Evolutionary conservation across 306 rosid genomes (phyloP), one percentile per base, ranked within the genome.

Genomic region (Castanea crenata): DNA sequence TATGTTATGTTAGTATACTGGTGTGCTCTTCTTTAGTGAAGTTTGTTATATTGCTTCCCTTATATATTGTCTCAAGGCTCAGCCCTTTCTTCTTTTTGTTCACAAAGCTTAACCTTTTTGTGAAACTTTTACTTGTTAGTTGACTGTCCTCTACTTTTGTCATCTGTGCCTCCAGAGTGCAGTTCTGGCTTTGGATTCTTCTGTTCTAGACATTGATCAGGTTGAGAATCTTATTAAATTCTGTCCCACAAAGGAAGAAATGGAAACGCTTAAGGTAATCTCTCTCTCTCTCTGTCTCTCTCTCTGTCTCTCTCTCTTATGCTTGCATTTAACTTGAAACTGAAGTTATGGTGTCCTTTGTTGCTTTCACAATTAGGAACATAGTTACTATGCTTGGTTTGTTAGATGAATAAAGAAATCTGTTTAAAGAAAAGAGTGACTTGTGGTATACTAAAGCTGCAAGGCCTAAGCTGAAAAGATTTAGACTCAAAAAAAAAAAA

Each of bases 161-260:
- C 49, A 9, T 65, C 11, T 76, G 29, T 63, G 31, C 38, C 78
- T 79, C 67, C 69, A 88, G 92, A 86, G 67, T 81, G 86, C 92
- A 74, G 88, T 88, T 88, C 84, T 88, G 69, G 92, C 90, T 13
- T 74, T 88, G 87, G 92, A 88, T 84, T 89, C 90, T 83, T 72
- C 92, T 73, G 80, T 82, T 78, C 88, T 89, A 12, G 88, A 86
- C 88, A 84, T 87, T 91, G 98, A 93, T 77, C 89, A 92, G 87
- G 99, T 95, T 76, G 99, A 95, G 86, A 95, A 95, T 88, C 97
- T 95, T 82, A 95, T 95, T 79, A 92, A 91, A 80, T 95, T 95
- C 88, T 92, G 98, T 80, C 99, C 99, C 56, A 88, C 97, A 38
- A 92, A 93, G 81, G 99, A 95, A 86, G 98, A 95, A 82, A 95